These are phyloP conservation scores for Crithidia fasciculata DNA, from an alignment of 208 protist genomes.

Conservation along the genomic window DNA sequence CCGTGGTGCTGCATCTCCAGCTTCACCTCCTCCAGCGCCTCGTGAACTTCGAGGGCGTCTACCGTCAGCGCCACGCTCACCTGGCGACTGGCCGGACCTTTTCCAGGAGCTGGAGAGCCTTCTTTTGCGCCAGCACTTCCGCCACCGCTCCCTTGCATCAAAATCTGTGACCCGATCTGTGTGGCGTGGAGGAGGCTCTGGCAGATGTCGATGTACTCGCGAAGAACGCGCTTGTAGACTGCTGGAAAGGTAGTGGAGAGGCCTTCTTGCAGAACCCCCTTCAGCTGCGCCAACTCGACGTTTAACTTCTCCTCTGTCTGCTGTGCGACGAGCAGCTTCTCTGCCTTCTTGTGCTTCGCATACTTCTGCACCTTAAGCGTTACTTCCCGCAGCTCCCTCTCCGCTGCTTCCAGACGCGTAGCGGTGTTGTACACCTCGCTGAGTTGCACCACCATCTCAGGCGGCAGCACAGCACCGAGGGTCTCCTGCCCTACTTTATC, in stretches of 20 bases:
- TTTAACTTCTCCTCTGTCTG: background rate
- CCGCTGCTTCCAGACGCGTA: background rate
- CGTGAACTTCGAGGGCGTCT: background rate
- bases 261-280: background rate
- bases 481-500: background rate
- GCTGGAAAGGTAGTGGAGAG: background rate
- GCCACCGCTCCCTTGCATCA: background rate
- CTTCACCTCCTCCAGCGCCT: slow-evolving; percentile 2
- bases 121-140: background rate
- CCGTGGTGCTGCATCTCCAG: background rate
- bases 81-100: background rate
- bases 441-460: background rate
- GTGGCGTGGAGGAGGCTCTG: slow-evolving; percentile 6
- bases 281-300: background rate
- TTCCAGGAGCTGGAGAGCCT: background rate
- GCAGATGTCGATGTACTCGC: slow-evolving; percentile 12
- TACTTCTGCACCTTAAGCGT: slow-evolving; percentile 13
- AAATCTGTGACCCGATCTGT: background rate
- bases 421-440: slow-evolving; percentile 5
- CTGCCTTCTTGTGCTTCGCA: slow-evolving; percentile 5
- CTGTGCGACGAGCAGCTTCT: slow-evolving; percentile 8
- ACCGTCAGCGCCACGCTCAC: slow-evolving; percentile 4
- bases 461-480: slow-evolving; percentile 1
- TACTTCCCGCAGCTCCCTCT: background rate
- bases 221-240: background rate